Evolutionary conservation across 2,329 filamentous ascomycete genomes (phyloP).

Genomic region (Bipolaris oryzae): DNA sequence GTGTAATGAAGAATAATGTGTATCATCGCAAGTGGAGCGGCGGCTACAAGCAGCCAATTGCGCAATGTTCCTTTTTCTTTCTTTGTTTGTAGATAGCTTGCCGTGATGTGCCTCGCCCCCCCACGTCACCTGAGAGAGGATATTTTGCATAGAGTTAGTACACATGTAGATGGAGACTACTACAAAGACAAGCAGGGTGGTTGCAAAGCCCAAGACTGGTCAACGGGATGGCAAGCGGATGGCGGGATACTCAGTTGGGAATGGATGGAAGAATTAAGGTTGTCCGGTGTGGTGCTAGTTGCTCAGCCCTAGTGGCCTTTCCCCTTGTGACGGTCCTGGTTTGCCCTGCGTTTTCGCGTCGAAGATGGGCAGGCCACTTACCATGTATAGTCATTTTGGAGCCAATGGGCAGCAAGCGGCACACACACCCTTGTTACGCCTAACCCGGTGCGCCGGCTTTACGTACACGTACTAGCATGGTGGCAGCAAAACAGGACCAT

Average conservation of each 20-base stretch:
- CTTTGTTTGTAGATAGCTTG: too few species aligned
- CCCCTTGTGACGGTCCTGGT: constrained; percentile 14
- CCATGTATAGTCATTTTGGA: constrained; percentile 8
- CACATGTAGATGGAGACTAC: too few species aligned
- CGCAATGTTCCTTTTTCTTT: neutral
- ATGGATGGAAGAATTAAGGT: constrained; percentile 15
- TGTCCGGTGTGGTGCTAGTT: constrained; percentile 4
- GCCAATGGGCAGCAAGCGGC: constrained; percentile 5
- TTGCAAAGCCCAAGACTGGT: too few species aligned
- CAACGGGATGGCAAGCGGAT: too few species aligned
- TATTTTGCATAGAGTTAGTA: too few species aligned
- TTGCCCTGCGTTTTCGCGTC: constrained; percentile 12
- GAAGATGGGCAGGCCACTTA: constrained; percentile 10
- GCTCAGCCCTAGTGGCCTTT: constrained; percentile 10
- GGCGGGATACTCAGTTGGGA: constrained; percentile 5
- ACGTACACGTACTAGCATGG: constrained; percentile 23
- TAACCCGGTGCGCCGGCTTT: constrained; percentile 14
- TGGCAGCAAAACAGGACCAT: neutral
- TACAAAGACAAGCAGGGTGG: too few species aligned
- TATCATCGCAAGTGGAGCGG: neutral
- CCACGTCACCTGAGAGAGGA: too few species aligned
- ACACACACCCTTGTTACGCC: constrained; percentile 4
- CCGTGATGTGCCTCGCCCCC: too few species aligned
- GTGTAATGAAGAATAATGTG: constrained; percentile 1
- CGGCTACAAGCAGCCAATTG: neutral